Percentiles rank a stretch among this genome's conserved stretches.
Evolutionary conservation across 23 red algal species (phyloP).

Genomic region (Pyropia yezoensis): DNA sequence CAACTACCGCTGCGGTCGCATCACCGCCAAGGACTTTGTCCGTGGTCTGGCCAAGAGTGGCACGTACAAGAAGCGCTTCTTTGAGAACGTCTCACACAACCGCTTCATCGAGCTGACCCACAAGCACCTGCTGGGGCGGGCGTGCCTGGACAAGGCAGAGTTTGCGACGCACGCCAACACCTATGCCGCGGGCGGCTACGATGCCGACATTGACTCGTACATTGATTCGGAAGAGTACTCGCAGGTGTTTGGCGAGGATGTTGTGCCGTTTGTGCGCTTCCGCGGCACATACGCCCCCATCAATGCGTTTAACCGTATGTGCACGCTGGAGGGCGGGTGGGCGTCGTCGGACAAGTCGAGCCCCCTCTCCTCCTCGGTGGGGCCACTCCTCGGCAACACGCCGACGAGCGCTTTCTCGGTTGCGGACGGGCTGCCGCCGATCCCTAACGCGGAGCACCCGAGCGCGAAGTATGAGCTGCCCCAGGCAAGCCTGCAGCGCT

Average conservation of each 20-base stretch:
- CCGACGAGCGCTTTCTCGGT: conserved; percentile 20
- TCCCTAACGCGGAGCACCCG: conserved; percentile 57
- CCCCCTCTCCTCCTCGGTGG: conserved; percentile 21
- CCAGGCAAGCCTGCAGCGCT: conserved; percentile 25
- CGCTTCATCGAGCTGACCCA: conserved; percentile 73
- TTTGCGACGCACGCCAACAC: conserved; percentile 53
- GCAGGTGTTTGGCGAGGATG: conserved; percentile 64
- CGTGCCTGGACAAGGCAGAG: conserved; percentile 52
- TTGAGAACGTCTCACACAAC: conserved; percentile 49
- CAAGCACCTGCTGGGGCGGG: conserved; percentile 58
- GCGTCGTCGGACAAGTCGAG: conserved; percentile 44
- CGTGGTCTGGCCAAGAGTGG: conserved; percentile 49
- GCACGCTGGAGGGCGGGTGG: conserved; percentile 45
- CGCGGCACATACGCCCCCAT: conserved; percentile 67
- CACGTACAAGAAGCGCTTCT: conserved; percentile 60
- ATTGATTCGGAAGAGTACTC: conserved; percentile 67
- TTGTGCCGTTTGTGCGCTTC: conserved; percentile 60
- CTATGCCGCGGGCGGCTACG: conserved; percentile 64
- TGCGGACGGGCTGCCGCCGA: conserved; percentile 44
- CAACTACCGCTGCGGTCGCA: conserved; percentile 36
- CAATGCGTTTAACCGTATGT: conserved; percentile 54
- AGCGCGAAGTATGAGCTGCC: conserved; percentile 42
- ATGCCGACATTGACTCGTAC: conserved; percentile 66
- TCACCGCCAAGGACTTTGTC: conserved; percentile 48
- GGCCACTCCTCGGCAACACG: conserved; percentile 23